Conservation (phyloP, 2,329 filamentous ascomycete genomes). For the Venturia effusa region DNA sequence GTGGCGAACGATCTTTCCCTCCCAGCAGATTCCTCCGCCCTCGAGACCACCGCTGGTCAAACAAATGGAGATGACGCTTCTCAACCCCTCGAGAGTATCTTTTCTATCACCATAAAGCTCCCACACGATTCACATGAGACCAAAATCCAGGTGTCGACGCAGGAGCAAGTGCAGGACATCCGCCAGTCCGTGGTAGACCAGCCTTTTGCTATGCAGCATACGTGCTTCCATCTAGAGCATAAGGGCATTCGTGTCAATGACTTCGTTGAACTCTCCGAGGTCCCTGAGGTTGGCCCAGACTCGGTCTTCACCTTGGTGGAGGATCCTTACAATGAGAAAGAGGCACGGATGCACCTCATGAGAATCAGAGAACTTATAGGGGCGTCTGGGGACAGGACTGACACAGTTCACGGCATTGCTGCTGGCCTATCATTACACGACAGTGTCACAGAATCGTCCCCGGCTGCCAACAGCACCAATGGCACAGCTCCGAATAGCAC, state of each 20-base stretch:
- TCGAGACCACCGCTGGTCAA: not conserved
- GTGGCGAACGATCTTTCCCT: not conserved
- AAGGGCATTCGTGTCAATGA: constrained; percentile 86
- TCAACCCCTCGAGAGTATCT: constrained; percentile 30
- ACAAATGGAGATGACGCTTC: not conserved
- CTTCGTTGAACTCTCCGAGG: constrained; percentile 83
- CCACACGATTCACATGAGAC: constrained; percentile 71
- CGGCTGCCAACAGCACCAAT: constrained; percentile 24
- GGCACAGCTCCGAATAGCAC: constrained; percentile 26
- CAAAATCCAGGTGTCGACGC: constrained; percentile 75
- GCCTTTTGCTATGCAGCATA: constrained; percentile 89
- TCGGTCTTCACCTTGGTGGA: constrained; percentile 75
- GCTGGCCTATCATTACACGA: constrained; percentile 84
- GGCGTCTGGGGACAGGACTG: constrained; percentile 77
- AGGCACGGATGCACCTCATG: constrained; percentile 88
- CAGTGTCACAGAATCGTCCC: constrained; percentile 43
- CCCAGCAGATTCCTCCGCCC: not conserved
- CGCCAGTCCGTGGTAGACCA: constrained; percentile 93
- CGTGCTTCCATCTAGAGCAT: constrained; percentile 95
- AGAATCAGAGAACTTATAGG: constrained; percentile 87
- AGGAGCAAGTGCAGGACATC: constrained; percentile 96
- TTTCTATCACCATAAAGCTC: constrained; percentile 67
- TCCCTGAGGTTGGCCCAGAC: constrained; percentile 64
- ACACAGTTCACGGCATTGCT: constrained; percentile 74
- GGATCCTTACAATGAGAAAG: constrained; percentile 97